These are phyloP conservation scores for Ceratobasidium sp. DNA, from an alignment of 1,284 basidiomycete genomes.

Conservation along the genomic window DNA sequence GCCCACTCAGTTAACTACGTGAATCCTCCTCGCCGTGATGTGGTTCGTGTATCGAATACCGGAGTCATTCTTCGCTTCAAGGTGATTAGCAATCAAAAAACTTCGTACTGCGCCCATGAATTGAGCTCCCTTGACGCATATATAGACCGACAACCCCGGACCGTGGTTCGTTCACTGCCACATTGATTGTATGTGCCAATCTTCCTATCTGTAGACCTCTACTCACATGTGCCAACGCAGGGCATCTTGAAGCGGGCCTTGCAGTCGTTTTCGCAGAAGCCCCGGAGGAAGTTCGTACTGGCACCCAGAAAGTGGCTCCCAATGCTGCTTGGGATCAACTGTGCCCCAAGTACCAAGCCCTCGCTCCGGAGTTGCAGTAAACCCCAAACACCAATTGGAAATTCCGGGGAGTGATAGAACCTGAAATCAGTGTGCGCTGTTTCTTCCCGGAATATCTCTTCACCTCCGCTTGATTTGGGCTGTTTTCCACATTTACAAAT, in stretches of 20 bases:
- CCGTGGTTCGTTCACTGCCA: constrained; percentile 65
- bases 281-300: neutral
- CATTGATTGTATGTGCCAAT: constrained; percentile 46
- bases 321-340: constrained; percentile 28
- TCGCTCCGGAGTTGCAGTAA: constrained; percentile 31
- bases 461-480: no score
- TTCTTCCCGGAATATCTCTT: no score
- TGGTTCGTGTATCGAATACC: constrained; percentile 53
- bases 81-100: neutral
- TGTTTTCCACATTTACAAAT: no score
- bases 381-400: no score
- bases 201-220: neutral
- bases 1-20: constrained; percentile 58
- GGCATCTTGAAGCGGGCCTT: constrained; percentile 58
- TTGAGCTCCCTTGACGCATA: neutral
- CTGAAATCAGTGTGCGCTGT: no score
- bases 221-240: neutral
- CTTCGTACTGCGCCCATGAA: neutral
- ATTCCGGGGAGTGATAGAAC: no score
- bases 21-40: constrained; percentile 60
- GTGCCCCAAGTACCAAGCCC: constrained; percentile 33
- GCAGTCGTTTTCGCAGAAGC: constrained; percentile 35
- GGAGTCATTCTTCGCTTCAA: constrained; percentile 56
- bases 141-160: constrained; percentile 58
- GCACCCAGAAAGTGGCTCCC: constrained; percentile 6